Percentiles rank a stretch among this genome's conserved stretches.
phyloP scores from a whole-genome alignment of 2,329 filamentous ascomycete species.

The Akanthomyces uredinophilus region DNA sequence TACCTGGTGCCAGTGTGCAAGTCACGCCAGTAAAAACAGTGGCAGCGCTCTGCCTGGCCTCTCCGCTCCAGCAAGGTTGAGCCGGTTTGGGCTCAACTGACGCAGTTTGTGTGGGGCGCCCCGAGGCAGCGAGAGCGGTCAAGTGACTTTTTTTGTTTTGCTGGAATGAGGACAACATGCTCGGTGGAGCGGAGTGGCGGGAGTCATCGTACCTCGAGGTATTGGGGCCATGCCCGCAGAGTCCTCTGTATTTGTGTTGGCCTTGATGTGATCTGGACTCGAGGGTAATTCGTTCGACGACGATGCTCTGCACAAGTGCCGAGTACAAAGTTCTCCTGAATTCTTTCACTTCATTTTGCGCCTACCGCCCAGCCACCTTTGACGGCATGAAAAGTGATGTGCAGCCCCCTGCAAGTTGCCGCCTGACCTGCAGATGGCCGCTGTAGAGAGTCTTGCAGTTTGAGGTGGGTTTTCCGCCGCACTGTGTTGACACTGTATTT shows the following conservation, averaged over 20 bases:
- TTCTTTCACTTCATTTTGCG: neutral
- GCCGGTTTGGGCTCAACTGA: neutral
- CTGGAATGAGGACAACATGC: conserved; percentile 9
- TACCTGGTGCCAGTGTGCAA: too few species aligned
- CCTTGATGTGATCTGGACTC: too few species aligned
- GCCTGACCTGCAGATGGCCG: conserved; percentile 5
- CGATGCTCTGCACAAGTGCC: neutral
- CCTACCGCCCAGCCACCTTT: neutral
- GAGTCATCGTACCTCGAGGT: neutral
- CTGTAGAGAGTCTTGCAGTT: neutral
- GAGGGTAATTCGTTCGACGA: too few species aligned
- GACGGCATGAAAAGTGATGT: neutral
- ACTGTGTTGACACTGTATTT: conserved; percentile 5
- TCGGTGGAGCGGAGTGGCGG: neutral
- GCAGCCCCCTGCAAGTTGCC: conserved; percentile 3
- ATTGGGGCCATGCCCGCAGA: too few species aligned
- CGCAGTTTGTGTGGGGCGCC: neutral
- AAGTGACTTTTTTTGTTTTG: conserved; percentile 12
- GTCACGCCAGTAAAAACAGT: too few species aligned
- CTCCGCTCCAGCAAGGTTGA: neutral
- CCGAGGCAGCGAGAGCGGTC: conserved; percentile 10
- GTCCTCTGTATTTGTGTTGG: too few species aligned
- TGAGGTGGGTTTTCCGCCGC: neutral
- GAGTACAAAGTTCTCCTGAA: neutral
- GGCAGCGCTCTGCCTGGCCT: neutral